Base-by-base conservation (phyloP, 2,329 filamentous ascomycete species). In the Verticillium nubilum region DNA sequence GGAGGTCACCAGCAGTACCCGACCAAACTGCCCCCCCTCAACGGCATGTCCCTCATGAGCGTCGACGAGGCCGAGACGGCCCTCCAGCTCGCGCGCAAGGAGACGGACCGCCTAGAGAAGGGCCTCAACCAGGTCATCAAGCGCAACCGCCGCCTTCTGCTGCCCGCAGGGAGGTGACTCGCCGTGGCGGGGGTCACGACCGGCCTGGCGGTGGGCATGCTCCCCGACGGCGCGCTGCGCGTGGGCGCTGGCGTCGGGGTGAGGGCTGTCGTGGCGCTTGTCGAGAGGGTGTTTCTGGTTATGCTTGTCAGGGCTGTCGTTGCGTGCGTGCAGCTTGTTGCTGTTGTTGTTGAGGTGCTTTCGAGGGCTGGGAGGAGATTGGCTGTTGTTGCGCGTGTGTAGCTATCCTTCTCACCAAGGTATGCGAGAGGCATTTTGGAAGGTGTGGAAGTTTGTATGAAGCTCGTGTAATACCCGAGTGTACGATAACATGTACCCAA, bases 91-190 rank as follows among this genome's bases (percentile, higher is more conserved):
- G 80, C 83, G 28, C 77, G 80, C 56, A 84, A 81, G 68, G 86
- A 89, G 69, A 82, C 82, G 6, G 85, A 88, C 63, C 81, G 78
- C 66, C 69, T 87, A 29, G 86, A 88, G 73, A 87, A 86, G 76
- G 82, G 76, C 52, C 71, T 89, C 59, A 84, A 84, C 68, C 76
- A 79, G 52, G 69, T 87, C 23, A 80, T 88, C 59, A 84, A 82
- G 73, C 82, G 81, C 69, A 89, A 89, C 67, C 74, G 79, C 59
- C 76, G 80, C 56, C 65, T 87, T 50, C 67, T 86, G 31, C 65
- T 83, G 3, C 25, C 52, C 25, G 26, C 52, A 17, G 25, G 52
- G 25, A 15, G 42, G 19, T 50, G 42, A 50, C 42, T 50, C 42
- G 52, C 52, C 26, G 52, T 53, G 52, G 25, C 52, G 52, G 52